Base-by-base conservation (phyloP, 1,139 yeast species). In the Geotrichum klebahnii region DNA sequence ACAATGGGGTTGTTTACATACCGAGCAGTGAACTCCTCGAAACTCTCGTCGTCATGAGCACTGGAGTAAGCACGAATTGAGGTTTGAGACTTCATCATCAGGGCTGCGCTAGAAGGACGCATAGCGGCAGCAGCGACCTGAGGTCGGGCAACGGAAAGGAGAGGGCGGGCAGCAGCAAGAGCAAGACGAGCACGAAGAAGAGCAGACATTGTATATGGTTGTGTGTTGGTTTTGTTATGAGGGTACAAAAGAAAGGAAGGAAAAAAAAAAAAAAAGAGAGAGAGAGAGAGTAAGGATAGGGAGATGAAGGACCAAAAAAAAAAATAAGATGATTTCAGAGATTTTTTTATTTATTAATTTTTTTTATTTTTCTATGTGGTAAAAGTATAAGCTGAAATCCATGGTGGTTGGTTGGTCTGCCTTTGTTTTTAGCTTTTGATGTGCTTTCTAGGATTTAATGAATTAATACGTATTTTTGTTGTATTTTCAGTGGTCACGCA, bases 1-100 rank as follows among this genome's bases (percentile, higher is more conserved):
- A 6, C 5, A 23, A 32, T 12, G 6, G n/a, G 17, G 14, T 22
- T 22, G n/a, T 6, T 19, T 10, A 50, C 61, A 38, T 59, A 65
- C 68, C 72, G 59, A 55, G 82, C 80, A 56, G 96, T 88, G 78
- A 89, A 89, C 74, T 90, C 97, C 72, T 89, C 97, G 61, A 87
- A 89, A 53, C 95, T 81, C 75, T 89, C 97, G 68, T 86, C 95
- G 62, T 80, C 84, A 67, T 82, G 87, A 26, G 29, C 29, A 57
- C 77, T 82, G 54, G 73, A 76, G 77, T 84, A 87, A 64, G 73
- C 72, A 76, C 95, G 82, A 56, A 76, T 43, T 44, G 54, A 40
- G 36, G 24, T 33, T 32, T 50, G 44, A 34, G 45, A n/a, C n/a
- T n/a, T n/a, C n/a, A n/a, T n/a, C n/a, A n/a, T n/a, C 40, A 33